Conservation (phyloP, 1,139 yeast species). For the Meyerozyma carpophila region DNA sequence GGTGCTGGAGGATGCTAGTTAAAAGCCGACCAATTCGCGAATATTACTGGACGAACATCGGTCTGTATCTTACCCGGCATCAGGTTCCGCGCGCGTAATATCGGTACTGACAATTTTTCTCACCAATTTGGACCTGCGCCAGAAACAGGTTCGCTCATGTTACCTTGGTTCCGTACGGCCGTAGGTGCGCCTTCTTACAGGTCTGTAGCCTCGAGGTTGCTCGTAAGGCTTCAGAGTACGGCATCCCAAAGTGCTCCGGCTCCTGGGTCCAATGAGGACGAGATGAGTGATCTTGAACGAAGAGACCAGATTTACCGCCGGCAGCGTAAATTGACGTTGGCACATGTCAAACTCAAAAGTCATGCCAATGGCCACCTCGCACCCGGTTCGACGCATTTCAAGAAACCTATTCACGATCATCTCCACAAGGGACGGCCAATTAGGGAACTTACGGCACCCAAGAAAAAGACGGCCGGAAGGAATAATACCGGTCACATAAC, state of each 20-base stretch:
- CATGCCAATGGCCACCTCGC: conserved; percentile 69
- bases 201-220: conserved; percentile 3
- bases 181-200: conserved; percentile 2
- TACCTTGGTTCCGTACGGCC: conserved; percentile 1
- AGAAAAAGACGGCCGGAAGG: conserved; percentile 80
- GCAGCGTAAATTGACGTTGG: conserved; percentile 69
- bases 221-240: conserved; percentile 12
- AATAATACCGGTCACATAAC: conserved; percentile 85
- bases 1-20: not conserved
- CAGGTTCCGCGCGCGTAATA: not conserved
- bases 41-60: not conserved
- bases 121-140: not conserved
- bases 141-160: not conserved
- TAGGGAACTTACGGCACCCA: conserved; percentile 67
- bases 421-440: conserved; percentile 83
- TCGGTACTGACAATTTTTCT: not conserved
- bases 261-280: conserved; percentile 14
- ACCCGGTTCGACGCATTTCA: conserved; percentile 87
- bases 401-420: conserved; percentile 82
- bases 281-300: conserved; percentile 66
- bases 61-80: not conserved
- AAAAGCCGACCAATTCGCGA: conserved; percentile 1
- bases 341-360: conserved; percentile 65
- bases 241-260: conserved; percentile 3
- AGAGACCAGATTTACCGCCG: conserved; percentile 70